Percentiles rank a stretch among this genome's conserved stretches.
Evolutionary conservation across 495 filamentous ascomycete species (phyloP).

Genomic region (Podospora conica): DNA sequence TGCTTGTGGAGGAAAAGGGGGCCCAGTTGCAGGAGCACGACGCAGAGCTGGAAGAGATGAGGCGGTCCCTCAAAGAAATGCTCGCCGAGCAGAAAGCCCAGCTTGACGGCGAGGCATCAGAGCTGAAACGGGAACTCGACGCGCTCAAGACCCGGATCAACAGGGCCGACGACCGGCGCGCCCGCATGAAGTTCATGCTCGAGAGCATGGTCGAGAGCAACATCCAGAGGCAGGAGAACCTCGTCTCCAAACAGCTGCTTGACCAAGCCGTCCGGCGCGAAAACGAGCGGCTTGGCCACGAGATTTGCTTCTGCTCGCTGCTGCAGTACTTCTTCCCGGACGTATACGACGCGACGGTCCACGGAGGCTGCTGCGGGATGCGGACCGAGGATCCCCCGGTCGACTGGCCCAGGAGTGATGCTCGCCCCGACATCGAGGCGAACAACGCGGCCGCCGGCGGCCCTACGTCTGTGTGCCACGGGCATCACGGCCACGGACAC

Average conservation of each 20-base stretch:
- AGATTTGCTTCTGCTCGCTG: slow-evolving; percentile 22
- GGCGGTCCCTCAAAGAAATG: neutral
- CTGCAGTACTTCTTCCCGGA: slow-evolving; percentile 12
- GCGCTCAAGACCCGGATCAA: neutral
- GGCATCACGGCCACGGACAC: slow-evolving; percentile 23
- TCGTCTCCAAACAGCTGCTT: neutral
- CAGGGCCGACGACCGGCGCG: neutral
- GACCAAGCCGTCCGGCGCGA: neutral
- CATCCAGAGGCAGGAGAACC: neutral
- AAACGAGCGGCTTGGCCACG: neutral
- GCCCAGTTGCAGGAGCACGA: neutral
- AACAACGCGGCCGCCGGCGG: neutral
- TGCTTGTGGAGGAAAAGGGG: neutral
- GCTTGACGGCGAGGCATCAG: neutral
- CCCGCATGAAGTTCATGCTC: neutral
- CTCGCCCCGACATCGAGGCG: neutral
- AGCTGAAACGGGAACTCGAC: neutral
- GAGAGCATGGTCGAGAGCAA: neutral
- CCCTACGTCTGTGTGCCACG: neutral
- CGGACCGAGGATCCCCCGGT: neutral
- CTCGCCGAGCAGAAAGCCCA: too few relatives aligned
- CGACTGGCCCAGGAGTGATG: neutral
- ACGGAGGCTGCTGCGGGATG: slow-evolving; percentile 10
- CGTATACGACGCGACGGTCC: slow-evolving; percentile 5
- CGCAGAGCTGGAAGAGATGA: neutral